Base-by-base conservation (phyloP, 108 stramenopile species). In the Nitzschia inconspicua region DNA sequence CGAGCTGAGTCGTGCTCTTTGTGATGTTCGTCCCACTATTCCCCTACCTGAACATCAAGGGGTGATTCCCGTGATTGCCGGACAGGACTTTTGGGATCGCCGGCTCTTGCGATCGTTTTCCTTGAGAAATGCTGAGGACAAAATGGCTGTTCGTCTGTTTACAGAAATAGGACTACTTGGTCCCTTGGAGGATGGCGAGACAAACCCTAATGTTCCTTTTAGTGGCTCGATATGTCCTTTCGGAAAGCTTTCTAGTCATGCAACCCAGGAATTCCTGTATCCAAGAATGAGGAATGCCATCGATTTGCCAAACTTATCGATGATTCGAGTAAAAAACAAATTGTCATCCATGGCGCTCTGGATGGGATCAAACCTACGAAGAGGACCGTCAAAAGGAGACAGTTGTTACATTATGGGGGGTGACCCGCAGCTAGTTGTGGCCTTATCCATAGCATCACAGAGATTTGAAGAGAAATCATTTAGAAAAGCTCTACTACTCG, bases 21-120 rank as follows among this genome's bases (percentile, higher is more conserved):
- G n/a, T n/a, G n/a, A n/a, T n/a, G n/a, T n/a, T n/a, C n/a, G n/a
- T n/a, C n/a, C n/a, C n/a, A n/a, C n/a, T n/a, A n/a, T n/a, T 39
- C 37, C 10, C 37, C 11, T 11, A 10, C 11, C 10, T 39, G 11
- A 39, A 39, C 37, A 39, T 14, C n/a, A n/a, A n/a, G n/a, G n/a
- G n/a, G n/a, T n/a, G n/a, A n/a, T n/a, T n/a, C n/a, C n/a, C n/a
- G n/a, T n/a, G n/a, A n/a, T n/a, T n/a, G n/a, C n/a, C n/a, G n/a
- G n/a, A n/a, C n/a, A n/a, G n/a, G n/a, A n/a, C n/a, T n/a, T n/a
- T n/a, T 61, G 60, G 60, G 52, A 47, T 23, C 31, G 60, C 9
- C 37, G 60, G 41, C 30, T 62, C 11, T 53, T 70, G 3, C 60
- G 54, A 34, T n/a, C 56, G 24, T 70, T 70, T 47, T 4, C 53